Evolutionary conservation across 305 asterid genomes (phyloP), one percentile per base, ranked within the genome.

Genomic region (Rubia balearica): DNA sequence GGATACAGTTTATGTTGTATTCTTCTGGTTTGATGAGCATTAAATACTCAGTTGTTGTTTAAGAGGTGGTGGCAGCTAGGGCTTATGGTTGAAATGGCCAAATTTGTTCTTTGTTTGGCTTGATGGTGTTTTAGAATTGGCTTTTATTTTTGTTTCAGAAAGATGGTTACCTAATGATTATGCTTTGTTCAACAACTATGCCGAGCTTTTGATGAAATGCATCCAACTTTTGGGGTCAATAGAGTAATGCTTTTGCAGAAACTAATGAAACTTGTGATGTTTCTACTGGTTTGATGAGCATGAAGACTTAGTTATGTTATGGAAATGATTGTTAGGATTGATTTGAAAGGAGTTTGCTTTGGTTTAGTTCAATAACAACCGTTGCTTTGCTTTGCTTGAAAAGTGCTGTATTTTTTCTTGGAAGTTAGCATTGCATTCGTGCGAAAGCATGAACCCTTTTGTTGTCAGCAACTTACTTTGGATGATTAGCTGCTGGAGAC

Each of bases 341-440:
- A n/a, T n/a, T n/a, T n/a, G n/a, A n/a, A 61, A 49, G 43, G n/a
- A 40, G 43, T 42, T n/a, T 65, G 8, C 49, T 67, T 71, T 51
- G 40, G 7, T 16, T 41, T 24, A 14, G 33, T 16, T 11, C 42
- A 53, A 8, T n/a, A 21, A 41, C 21, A 36, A 21, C 33, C 21
- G n/a, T n/a, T n/a, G n/a, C n/a, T 59, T 14, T 17, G 57, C 33
- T 70, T 60, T 43, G n/a, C 57, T 57, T 7, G 27, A 45, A 59
- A 70, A 14, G 36, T 60, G 46, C 14, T 22, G 21, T 24, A 24
- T 43, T 42, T 42, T 48, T 60, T 38, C 51, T 24, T 14, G 22
- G 21, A 46, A 6, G 46, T 61, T 61, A 27, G 17, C 30, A 8
- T 21, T 56, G 42, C 38, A 57, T 53, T 57, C 38, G 4, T 33